phyloP scores from a whole-genome alignment of 2,329 filamentous ascomycete genomes.

The Macrophomina phaseolina region DNA sequence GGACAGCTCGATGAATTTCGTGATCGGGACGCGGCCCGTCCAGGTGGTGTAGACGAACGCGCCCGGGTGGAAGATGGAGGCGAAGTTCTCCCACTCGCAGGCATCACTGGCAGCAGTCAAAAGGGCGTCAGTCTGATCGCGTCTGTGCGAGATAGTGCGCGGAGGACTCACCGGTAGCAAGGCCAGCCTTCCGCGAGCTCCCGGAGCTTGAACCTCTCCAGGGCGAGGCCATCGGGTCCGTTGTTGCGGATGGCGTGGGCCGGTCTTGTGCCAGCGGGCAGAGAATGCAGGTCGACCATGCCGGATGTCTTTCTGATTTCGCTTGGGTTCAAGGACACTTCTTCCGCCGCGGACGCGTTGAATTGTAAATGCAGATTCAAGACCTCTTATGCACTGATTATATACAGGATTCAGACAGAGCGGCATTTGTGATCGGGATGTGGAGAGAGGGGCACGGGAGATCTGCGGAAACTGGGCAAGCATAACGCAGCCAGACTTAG shows the following conservation, averaged over 20 bases:
- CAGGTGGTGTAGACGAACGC: conserved; percentile 59
- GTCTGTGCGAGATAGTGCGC: background rate
- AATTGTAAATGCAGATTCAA: no score
- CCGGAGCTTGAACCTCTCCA: background rate
- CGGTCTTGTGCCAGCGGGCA: background rate
- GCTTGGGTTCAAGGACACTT: no score
- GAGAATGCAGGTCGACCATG: background rate
- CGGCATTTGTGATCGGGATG: no score
- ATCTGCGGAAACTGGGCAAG: no score
- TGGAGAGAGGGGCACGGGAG: no score
- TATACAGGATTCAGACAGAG: no score
- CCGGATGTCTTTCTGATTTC: no score
- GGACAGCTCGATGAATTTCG: conserved; percentile 49
- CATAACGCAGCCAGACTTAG: no score
- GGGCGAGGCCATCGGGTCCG: background rate
- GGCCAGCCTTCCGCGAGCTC: background rate
- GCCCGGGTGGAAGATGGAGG: conserved; percentile 56
- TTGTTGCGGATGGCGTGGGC: background rate
- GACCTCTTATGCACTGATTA: no score
- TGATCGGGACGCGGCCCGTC: conserved; percentile 53
- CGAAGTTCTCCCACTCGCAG: conserved; percentile 60
- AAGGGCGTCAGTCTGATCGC: no score
- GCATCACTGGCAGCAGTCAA: conserved; percentile 39
- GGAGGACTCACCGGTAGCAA: background rate
- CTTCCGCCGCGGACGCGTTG: no score